These are phyloP conservation scores for Aureobasidium pullulans DNA, from an alignment of 2,329 filamentous ascomycete species.

Conservation along the genomic window DNA sequence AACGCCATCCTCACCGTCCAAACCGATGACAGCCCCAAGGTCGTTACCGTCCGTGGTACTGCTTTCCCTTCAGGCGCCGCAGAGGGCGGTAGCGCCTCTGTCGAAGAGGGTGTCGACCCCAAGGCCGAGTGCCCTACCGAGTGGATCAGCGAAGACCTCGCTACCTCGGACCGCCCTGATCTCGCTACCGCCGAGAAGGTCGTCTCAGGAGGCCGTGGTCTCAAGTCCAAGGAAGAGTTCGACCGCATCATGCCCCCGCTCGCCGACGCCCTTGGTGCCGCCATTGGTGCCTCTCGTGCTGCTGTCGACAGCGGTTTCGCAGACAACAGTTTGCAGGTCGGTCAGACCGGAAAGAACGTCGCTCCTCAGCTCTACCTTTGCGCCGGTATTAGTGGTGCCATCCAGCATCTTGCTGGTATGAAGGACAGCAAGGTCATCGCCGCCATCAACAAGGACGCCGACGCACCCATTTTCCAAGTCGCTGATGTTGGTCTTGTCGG, in stretches of 20 bases:
- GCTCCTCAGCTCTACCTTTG: slow-evolving; percentile 93
- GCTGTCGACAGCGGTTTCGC: slow-evolving; percentile 96
- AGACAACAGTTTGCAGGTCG: slow-evolving; percentile 96
- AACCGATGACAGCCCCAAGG: slow-evolving; percentile 74
- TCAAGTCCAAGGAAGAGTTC: slow-evolving; percentile 98
- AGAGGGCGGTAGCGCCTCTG: slow-evolving; percentile 63
- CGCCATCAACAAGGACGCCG: slow-evolving; percentile 94
- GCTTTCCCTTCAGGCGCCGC: slow-evolving; percentile 72
- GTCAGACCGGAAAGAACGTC: slow-evolving; percentile 97
- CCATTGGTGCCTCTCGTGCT: slow-evolving; percentile 87
- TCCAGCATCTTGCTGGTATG: slow-evolving; percentile 98
- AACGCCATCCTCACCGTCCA: slow-evolving; percentile 96
- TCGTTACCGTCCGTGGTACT: slow-evolving; percentile 88
- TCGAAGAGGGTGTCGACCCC: slow-evolving; percentile 79
- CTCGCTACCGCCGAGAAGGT: slow-evolving; percentile 82
- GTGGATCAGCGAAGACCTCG: slow-evolving; percentile 90
- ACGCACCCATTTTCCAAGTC: slow-evolving; percentile 97
- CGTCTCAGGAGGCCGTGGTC: slow-evolving; percentile 84
- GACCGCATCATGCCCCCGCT: slow-evolving; percentile 86
- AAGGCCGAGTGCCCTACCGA: slow-evolving; percentile 66
- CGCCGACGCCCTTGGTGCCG: slow-evolving; percentile 87
- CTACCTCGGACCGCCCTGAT: slow-evolving; percentile 90
- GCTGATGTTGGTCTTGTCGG: slow-evolving; percentile 93
- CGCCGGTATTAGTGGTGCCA: slow-evolving; percentile 92
- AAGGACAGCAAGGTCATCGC: slow-evolving; percentile 99